phyloP scores from a whole-genome alignment of 1,139 yeast species.

The Suhomyces bolitotheri region DNA sequence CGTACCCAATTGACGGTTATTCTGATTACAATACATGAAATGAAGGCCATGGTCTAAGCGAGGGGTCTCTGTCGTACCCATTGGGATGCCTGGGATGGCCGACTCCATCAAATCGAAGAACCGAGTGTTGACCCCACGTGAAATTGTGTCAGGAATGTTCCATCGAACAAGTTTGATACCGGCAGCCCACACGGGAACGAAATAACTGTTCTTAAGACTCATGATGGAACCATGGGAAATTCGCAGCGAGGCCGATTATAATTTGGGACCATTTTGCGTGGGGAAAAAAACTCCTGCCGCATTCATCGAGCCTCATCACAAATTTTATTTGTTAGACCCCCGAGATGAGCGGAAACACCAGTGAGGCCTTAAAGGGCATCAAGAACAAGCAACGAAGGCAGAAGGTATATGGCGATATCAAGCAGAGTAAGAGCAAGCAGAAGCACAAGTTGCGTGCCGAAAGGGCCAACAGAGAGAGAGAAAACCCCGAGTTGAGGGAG shows the following conservation, averaged over 20 bases:
- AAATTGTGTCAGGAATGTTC: conserved; percentile 21
- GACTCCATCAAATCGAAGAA: conserved; percentile 20
- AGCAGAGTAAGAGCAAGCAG: conserved; percentile 72
- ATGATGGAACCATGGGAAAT: not conserved
- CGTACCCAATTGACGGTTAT: conserved; percentile 49
- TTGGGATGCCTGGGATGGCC: conserved; percentile 15
- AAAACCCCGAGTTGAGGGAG: conserved; percentile 77
- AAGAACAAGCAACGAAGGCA: conserved; percentile 80
- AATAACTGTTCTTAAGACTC: not conserved
- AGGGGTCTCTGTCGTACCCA: not conserved
- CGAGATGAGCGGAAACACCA: conserved; percentile 21
- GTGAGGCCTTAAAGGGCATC: conserved; percentile 47
- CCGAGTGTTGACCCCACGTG: conserved; percentile 21
- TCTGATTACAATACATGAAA: conserved; percentile 58
- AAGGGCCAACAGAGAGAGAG: conserved; percentile 80
- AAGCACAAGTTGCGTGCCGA: conserved; percentile 74
- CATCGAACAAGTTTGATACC: conserved; percentile 19
- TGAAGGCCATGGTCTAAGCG: conserved; percentile 58
- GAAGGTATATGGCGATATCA: conserved; percentile 70
- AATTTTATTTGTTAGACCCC: conserved; percentile 1
- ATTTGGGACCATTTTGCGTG: not conserved
- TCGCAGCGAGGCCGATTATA: not conserved
- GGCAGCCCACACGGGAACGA: conserved; percentile 19
- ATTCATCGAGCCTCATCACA: conserved; percentile 5
- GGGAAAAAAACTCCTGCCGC: not conserved